A percentile compares a stretch with the other conserved stretches of the same genome.
Conservation (phyloP, 805 yeast species). For the Soucietia sequanensis region DNA sequence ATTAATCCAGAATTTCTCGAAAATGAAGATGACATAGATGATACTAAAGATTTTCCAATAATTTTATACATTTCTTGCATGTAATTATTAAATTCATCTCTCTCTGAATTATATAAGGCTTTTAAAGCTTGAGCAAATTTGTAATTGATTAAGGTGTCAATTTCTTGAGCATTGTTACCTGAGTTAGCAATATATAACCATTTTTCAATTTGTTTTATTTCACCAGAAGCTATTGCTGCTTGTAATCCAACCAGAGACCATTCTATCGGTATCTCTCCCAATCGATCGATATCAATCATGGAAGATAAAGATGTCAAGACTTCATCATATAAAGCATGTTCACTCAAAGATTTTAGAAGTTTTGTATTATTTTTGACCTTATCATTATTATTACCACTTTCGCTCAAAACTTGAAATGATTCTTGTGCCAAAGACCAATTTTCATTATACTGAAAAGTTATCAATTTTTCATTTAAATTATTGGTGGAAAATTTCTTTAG, state of each 20-base stretch:
- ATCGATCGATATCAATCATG: conserved; percentile 18
- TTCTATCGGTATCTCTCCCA: conserved; percentile 41
- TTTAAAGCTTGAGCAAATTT: conserved; percentile 64
- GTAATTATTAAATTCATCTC: conserved; percentile 32
- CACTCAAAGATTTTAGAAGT: conserved; percentile 66
- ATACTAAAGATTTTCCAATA: conserved; percentile 58
- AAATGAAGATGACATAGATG: conserved; percentile 36
- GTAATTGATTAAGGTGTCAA: conserved; percentile 57
- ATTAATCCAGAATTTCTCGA: conserved; percentile 36
- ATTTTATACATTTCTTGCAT: conserved; percentile 52
- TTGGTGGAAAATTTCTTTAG: conserved; percentile 69
- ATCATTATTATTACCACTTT: conserved; percentile 24
- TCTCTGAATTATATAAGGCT: conserved; percentile 36
- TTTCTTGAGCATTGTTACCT: conserved; percentile 37
- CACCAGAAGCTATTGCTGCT: conserved; percentile 69
- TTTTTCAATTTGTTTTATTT: conserved; percentile 43
- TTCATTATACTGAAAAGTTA: conserved; percentile 79
- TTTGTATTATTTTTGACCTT: conserved; percentile 47
- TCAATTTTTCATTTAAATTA: conserved; percentile 69
- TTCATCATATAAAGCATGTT: conserved; percentile 73
- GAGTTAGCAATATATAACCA: conserved; percentile 62
- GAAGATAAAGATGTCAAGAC: conserved; percentile 51
- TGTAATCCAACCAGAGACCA: conserved; percentile 72
- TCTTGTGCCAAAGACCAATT: conserved; percentile 87
- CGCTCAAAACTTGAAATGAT: conserved; percentile 68